Evolutionary conservation across 2,329 filamentous ascomycete genomes (phyloP), one percentile per base, ranked within the genome.

Genomic region (Elsinoe australis): DNA sequence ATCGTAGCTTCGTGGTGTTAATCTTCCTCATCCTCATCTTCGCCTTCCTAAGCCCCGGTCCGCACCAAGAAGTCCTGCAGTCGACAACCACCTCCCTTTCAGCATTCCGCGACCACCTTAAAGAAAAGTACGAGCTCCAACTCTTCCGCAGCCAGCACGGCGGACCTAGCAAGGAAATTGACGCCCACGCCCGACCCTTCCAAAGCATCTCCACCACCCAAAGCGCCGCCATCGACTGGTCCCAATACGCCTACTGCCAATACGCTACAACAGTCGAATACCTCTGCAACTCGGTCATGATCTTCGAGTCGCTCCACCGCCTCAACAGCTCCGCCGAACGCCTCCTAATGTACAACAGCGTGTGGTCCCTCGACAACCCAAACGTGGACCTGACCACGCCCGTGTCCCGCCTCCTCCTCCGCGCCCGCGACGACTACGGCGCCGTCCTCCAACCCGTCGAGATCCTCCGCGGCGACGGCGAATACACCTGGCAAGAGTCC

Each of bases 401-500:
- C 4, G 35, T 35, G 10, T 26, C 29, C n/a, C n/a, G 52, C 33
- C 53, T 63, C 5, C 52, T 63, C 6, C 49, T 52, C 18, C 53
- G 53, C 3, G 76, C 75, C 17, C 64, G 66, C 52, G 66, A 72
- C 47, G 58, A 64, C 15, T 78, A 75, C 59, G 67, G 70, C 6
- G 74, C 71, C 26, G 67, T 71, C 49, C 58, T 78, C 34, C 61
- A 71, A 44, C 73, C 74, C 9, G 64, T 74, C 32, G 58, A 67
- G 47, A 61, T 72, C 15, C 15, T 52, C 22, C 36, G 57, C 56
- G 24, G 54, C 59, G 18, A 56, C 52, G 46, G 52, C 52, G 39
- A 54, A 18, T 18, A 29, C 18, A 78, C 77, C 1, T 83, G 79
- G 79, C 74, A 77, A 46, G 74, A 76, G 31, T 79, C 75, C 1